Conservation (phyloP, 129 eudicot genomes). For the Arctium lappa region DNA sequence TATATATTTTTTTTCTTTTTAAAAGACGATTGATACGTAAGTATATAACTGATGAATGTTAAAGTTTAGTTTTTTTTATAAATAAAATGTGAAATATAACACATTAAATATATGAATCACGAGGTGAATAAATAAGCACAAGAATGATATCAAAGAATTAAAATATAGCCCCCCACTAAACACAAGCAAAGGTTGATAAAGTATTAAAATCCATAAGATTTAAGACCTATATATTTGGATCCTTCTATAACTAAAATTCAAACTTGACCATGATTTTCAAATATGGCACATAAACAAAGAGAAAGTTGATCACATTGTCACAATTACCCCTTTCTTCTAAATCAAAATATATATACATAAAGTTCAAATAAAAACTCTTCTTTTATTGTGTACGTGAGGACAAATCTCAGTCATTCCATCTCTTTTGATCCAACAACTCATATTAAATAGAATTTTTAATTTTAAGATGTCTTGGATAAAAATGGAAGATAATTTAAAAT, state of each 20-base stretch:
- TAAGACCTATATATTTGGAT: slow-evolving; percentile 27
- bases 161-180: slow-evolving; percentile 22
- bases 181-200: slow-evolving; percentile 27
- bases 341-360: too few relatives aligned
- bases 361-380: too few relatives aligned
- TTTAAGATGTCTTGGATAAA: too few relatives aligned
- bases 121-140: slow-evolving; percentile 26
- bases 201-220: neutral
- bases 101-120: slow-evolving; percentile 23
- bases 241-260: slow-evolving; percentile 13
- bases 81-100: neutral
- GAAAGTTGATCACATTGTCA: slow-evolving; percentile 18
- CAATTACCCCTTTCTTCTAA: neutral
- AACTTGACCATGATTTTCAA: slow-evolving; percentile 17
- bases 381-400: too few relatives aligned
- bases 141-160: slow-evolving; percentile 22
- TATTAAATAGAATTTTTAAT: too few relatives aligned
- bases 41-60: neutral
- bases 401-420: too few relatives aligned
- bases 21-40: neutral
- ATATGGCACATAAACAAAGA: slow-evolving; percentile 36
- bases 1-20: neutral
- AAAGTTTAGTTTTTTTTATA: neutral
- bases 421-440: too few relatives aligned
- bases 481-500: too few relatives aligned